phyloP scores from a whole-genome alignment of 805 yeast genomes.

The Myxozyma geophila region DNA sequence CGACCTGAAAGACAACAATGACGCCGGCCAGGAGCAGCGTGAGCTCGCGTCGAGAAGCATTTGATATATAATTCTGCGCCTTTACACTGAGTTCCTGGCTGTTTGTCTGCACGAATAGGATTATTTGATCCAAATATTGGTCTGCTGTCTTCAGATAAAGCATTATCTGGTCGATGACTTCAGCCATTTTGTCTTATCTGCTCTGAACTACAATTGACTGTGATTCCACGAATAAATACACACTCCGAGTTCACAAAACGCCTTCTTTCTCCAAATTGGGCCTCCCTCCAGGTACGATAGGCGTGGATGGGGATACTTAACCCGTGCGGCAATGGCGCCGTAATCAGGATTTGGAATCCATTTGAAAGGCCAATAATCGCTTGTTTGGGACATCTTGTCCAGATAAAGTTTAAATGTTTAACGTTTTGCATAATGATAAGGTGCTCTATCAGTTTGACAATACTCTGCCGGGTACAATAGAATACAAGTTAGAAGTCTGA shows the following conservation, averaged over 20 bases:
- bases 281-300: neutral
- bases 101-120: neutral
- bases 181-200: neutral
- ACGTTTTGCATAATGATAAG: neutral
- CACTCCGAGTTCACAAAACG: neutral
- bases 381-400: constrained; percentile 11
- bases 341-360: constrained; percentile 2
- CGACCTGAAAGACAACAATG: constrained; percentile 11
- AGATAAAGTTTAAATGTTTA: neutral
- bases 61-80: neutral
- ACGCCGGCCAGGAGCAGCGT: constrained; percentile 9
- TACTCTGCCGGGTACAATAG: neutral
- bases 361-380: neutral
- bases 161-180: neutral
- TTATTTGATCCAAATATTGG: constrained; percentile 5
- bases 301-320: constrained; percentile 8
- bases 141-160: constrained; percentile 8
- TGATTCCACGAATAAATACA: neutral
- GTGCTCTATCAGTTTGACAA: neutral
- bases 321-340: constrained; percentile 8
- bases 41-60: constrained; percentile 14
- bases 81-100: neutral
- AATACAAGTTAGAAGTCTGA: neutral
- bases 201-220: neutral
- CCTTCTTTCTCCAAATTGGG: constrained; percentile 6